These are phyloP conservation scores for Trichophaea hybrida DNA, from an alignment of 2,329 filamentous ascomycete genomes.

Conservation along the genomic window DNA sequence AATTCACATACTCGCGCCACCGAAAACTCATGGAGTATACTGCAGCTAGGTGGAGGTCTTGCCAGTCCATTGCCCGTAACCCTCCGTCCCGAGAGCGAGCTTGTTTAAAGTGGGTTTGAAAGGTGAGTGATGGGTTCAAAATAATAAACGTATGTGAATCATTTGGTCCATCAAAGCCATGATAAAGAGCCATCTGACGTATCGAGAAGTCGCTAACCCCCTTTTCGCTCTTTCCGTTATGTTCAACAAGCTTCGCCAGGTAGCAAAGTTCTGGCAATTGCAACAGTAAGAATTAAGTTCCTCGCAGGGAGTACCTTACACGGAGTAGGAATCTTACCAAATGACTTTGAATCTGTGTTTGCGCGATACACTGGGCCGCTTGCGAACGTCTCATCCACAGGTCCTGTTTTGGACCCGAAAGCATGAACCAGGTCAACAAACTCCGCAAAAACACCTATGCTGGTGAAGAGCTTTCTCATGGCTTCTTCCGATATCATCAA, in stretches of 20 bases:
- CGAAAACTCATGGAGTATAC: background rate
- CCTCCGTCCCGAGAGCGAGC: too few species aligned
- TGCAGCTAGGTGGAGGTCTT: background rate
- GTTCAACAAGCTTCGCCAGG: background rate
- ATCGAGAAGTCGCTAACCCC: background rate
- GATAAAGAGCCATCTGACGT: background rate
- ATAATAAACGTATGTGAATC: background rate
- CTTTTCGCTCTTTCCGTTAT: background rate
- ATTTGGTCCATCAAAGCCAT: background rate
- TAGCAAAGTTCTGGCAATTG: background rate
- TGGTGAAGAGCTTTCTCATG: background rate
- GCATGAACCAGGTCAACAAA: background rate
- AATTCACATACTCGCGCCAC: background rate
- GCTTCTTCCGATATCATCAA: background rate
- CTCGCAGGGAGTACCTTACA: background rate
- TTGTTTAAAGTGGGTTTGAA: background rate
- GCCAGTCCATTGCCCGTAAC: background rate
- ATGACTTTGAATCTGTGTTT: background rate
- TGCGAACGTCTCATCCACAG: background rate
- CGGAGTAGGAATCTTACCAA: background rate
- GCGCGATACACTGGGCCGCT: background rate
- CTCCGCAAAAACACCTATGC: background rate
- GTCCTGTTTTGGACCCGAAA: background rate
- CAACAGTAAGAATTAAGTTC: background rate
- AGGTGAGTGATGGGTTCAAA: background rate